Base-by-base conservation (phyloP, 306 rosid species). In the Biancaea sappan region DNA sequence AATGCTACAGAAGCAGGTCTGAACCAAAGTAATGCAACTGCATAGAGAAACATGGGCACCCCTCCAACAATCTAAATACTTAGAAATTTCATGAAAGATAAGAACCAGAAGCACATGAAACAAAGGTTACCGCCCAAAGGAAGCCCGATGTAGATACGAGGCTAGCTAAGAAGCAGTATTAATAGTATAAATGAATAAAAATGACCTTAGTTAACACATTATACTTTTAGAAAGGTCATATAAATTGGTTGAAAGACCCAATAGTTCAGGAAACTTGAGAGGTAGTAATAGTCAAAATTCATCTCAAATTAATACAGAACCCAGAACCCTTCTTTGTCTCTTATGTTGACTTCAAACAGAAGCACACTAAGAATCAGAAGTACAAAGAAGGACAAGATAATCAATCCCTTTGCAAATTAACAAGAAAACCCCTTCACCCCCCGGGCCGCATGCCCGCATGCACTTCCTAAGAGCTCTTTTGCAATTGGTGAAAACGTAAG, bases 21-120 rank as follows among this genome's bases (percentile, higher is more conserved):
- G 50, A 74, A 47, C 52, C 12, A 58, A 63, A 32, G 48, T 8
- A 50, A 50, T 48, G 63, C 4, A 35, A 62, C 12, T 63, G 53
- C 41, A 38, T 21, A 44, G 37, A 74, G 48, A 64, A 54, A 63
- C 13, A 51, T 7, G 19, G 18, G 50, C 50, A 4, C 50, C 50
- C 14, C 1, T 44, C 15, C 6, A 44, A 44, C 50, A 2, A 44
- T 44, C 50, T 14, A 15, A 12, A 11, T 41, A 44, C 6, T 44
- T 14, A 44, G 19, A 44, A 44, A 15, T 19, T 44, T 44, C 50
- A 44, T 44, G 18, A 44, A 14, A 44, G 50, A 44, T 6, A 44
- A 4, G 50, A 44, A 44, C 18, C 18, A 44, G 50, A 14, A 44
- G 18, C 18, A 44, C 13, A 44, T 44, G 50, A 6, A 13, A 44